Evolutionary conservation across 371 early-diverging fungal species (phyloP), one percentile per base, ranked within the genome.

Genomic region (Haplosporangium sp.): DNA sequence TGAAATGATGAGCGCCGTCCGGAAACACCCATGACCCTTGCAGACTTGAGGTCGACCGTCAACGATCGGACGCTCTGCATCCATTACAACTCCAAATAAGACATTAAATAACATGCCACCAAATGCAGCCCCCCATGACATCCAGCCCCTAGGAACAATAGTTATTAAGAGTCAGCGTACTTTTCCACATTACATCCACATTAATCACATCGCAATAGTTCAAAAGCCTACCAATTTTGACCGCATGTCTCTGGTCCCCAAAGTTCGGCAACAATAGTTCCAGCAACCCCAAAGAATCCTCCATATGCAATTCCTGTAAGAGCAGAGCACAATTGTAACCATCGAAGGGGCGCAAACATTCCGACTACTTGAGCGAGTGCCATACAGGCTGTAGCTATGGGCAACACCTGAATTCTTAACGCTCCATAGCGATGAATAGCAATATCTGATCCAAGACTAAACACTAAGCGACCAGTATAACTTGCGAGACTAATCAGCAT

Each of bases 201-300:
- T 27, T 27, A 27, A 27, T 27, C 27, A 27, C 27, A 60, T 48
- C 11, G 0, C 17, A 47, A 61, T 11, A 61, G 27, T 19, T 17
- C 17, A 10, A 20, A 3, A 35, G 13, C 67, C 17, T 69, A 77
- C 77, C 77, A 77, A 60, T 78, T 78, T 59, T 78, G 79, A 40
- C 79, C 79, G 50, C 79, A 78, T 15, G 74, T 71, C 17, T 63
- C 74, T 53, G 45, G 68, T 3, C 79, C 79, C 79, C 79, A 78
- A 9, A 78, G 59, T 61, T 78, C 79, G 0, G 79, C 79, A 35
- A 78, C 79, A 63, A 78, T 73, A 44, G 61, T 78, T 13, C 74
- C 74, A 17, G 79, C 79, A 19, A 74, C 70, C 15, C 74, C 79
- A 74, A 78, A 78, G 67, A 67, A 78, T n/a, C 64, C 74, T n/a